Conservation (phyloP, 2,329 filamentous ascomycete genomes). For the Nemania sp. region DNA sequence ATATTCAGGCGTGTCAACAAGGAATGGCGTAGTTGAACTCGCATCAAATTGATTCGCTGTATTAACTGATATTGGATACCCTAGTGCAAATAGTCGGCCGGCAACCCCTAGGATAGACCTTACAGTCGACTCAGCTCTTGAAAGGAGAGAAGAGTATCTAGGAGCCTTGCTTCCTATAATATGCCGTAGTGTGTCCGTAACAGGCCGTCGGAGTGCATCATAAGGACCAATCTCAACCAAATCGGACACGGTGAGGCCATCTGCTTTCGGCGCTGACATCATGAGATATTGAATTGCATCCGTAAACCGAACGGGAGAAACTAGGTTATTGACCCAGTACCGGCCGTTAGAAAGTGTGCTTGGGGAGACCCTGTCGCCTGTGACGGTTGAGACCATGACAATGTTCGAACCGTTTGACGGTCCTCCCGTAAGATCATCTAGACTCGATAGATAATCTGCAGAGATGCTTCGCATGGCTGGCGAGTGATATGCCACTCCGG, state of each 20-base stretch:
- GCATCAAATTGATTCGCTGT: background rate
- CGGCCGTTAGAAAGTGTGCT: background rate
- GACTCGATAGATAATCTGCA: background rate
- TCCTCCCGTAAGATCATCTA: background rate
- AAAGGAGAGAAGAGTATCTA: background rate
- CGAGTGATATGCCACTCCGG: slow-evolving; percentile 1
- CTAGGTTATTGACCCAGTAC: slow-evolving; percentile 3
- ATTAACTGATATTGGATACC: background rate
- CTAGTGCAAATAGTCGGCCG: background rate
- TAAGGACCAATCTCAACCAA: background rate
- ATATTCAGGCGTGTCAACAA: background rate
- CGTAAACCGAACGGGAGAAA: background rate
- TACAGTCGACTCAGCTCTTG: background rate
- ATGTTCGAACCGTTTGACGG: too few relatives aligned
- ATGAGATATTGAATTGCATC: background rate
- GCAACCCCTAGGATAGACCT: background rate
- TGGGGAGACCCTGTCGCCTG: background rate
- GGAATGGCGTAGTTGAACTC: background rate
- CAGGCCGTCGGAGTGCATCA: background rate
- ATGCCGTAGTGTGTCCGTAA: background rate
- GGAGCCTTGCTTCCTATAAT: background rate
- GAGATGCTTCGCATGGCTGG: background rate
- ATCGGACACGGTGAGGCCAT: background rate
- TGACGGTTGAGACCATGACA: background rate
- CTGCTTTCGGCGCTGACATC: background rate